Evolutionary conservation across 2,329 filamentous ascomycete genomes (phyloP), one percentile per base, ranked within the genome.

Genomic region (Epichloe gansuensis): DNA sequence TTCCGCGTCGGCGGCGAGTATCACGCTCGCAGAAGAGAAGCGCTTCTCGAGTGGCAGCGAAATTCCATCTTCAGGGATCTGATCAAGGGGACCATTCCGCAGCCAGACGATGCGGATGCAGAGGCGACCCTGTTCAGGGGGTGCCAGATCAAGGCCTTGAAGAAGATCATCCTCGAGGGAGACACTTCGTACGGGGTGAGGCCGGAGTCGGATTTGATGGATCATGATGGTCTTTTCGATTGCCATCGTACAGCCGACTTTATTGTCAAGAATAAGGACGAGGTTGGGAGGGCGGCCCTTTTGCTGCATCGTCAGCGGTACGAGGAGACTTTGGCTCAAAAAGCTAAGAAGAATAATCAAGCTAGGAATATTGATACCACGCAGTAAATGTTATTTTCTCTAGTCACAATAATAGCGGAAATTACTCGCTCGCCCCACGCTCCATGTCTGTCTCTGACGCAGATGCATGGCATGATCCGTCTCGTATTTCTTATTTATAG

Each of bases 1-100:
- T 87, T 85, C 55, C 64, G 64, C 25, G 66, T 73, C 4, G 62
- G 65, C 12, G 49, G 59, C 0, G 71, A 72, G 38, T 85, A 78
- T 57, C 58, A 69, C 0, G 50, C 55, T 0, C 71, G 70, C 5
- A 64, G 76, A 5, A 55, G 49, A 0, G 67, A 66, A 0, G 81
- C 73, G 63, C 62, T 67, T 9, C 53, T 64, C 1, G 64, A 74
- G 50, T 64, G 66, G 25, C 66, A 75, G 47, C 59, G 60, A 2
- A 63, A 73, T 7, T 64, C 64, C 40, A 64, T 83, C 12, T 74
- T 70, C 67, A 68, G 64, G 11, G 60, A 66, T 1, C 59, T 77
- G n/a, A 74, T 75, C 58, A 72, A 74, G 53, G 58, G 50, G 25
- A 23, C 25, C 17, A 42, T 51, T 25, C 69, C 68, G 0, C 40